Conservation (phyloP, 768 basidiomycete genomes). For the Lactarius pseudohatsudake region DNA sequence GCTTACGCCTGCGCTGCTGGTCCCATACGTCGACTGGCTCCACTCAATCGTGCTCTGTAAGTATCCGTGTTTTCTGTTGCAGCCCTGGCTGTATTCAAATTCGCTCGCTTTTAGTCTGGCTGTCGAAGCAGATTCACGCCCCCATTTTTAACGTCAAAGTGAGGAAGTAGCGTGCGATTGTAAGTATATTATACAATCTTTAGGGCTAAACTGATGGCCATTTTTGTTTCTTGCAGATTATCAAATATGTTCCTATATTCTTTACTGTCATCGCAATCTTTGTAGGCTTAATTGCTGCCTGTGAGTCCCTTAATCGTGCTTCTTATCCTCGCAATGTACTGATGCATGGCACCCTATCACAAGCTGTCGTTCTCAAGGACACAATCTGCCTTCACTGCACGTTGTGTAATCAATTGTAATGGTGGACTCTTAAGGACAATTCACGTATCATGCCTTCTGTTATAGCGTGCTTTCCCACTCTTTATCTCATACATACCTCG, state of each 20-base stretch:
- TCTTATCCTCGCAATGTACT: not conserved
- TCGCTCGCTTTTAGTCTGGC: conserved; percentile 69
- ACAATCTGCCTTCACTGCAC: conserved; percentile 61
- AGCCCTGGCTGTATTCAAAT: conserved; percentile 31
- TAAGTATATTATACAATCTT: conserved; percentile 41
- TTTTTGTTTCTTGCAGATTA: conserved; percentile 49
- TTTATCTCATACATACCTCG: conserved; percentile 4
- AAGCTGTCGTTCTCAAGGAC: conserved; percentile 63
- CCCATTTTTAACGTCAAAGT: conserved; percentile 90
- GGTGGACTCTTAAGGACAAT: conserved; percentile 15
- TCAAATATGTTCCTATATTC: conserved; percentile 83
- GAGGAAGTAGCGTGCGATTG: conserved; percentile 86
- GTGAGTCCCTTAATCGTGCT: conserved; percentile 46
- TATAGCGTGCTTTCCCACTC: not conserved
- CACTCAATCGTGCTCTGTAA: conserved; percentile 94
- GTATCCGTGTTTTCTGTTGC: conserved; percentile 35
- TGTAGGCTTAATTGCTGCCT: conserved; percentile 72
- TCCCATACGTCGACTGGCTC: conserved; percentile 84
- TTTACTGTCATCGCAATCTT: conserved; percentile 66
- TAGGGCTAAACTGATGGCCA: not conserved
- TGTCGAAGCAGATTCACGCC: conserved; percentile 90
- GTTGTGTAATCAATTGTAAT: conserved; percentile 65
- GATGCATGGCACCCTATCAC: conserved; percentile 20
- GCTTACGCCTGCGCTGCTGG: conserved; percentile 77
- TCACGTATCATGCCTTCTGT: conserved; percentile 1